These are phyloP conservation scores for Trichoderma reesei DNA, from an alignment of 495 filamentous ascomycete species.

Conservation along the genomic window DNA sequence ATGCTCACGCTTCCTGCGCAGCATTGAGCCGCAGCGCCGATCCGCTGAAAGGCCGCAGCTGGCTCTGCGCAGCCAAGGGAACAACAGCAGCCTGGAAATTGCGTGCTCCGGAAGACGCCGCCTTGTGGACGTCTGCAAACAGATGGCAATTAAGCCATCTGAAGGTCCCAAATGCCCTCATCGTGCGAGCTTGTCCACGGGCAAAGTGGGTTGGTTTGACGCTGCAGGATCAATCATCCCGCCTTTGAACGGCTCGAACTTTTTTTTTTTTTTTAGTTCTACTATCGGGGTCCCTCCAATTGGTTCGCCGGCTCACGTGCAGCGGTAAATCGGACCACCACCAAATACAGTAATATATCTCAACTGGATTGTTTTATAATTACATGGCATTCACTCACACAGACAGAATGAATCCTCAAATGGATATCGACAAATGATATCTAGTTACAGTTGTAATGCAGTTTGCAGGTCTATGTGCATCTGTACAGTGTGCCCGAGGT, in stretches of 20 bases:
- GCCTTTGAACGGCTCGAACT: not conserved
- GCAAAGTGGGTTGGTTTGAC: conserved; percentile 5
- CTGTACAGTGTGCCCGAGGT: not conserved
- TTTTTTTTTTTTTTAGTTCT: conserved; percentile 11
- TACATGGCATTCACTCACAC: too few relatives aligned
- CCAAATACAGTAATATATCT: not conserved
- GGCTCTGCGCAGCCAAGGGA: not conserved
- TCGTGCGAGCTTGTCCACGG: conserved; percentile 6
- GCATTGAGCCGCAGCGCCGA: conserved; percentile 18
- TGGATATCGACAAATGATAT: not conserved
- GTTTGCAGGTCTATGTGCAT: not conserved
- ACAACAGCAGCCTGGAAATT: conserved; percentile 15
- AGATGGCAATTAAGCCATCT: conserved; percentile 11
- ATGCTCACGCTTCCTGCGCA: conserved; percentile 27
- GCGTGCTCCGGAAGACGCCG: conserved; percentile 21
- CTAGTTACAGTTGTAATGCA: not conserved
- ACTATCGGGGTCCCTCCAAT: conserved; percentile 9
- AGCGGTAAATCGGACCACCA: not conserved
- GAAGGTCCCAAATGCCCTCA: conserved; percentile 11
- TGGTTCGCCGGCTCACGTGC: conserved; percentile 1
- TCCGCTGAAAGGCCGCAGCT: conserved; percentile 23
- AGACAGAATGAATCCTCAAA: not conserved
- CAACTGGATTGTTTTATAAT: too few relatives aligned
- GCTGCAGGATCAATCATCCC: not conserved
- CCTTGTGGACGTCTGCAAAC: conserved; percentile 19